Conservation (phyloP, 2,329 filamentous ascomycete genomes). For the Pleomassaria siparia region DNA sequence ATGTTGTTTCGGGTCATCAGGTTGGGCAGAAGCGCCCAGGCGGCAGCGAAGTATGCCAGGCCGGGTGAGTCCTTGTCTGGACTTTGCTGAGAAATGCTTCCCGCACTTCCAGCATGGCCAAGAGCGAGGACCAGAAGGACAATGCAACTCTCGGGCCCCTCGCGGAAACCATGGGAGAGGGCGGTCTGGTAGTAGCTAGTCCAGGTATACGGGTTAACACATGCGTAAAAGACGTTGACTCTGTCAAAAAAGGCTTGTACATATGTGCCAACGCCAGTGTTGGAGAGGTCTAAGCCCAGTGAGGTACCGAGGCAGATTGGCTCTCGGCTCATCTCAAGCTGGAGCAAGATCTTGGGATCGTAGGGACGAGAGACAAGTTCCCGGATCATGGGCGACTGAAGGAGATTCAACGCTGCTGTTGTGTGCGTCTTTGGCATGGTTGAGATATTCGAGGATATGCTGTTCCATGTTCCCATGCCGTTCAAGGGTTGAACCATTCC, state of each 20-base stretch:
- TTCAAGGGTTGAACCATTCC: conserved; percentile 46
- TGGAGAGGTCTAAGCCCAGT: conserved; percentile 70
- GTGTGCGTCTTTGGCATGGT: conserved; percentile 86
- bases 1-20: conserved; percentile 81
- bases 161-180: conserved; percentile 72
- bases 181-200: conserved; percentile 73
- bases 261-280: conserved; percentile 65
- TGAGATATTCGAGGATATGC: conserved; percentile 67
- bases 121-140: conserved; percentile 76
- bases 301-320: conserved; percentile 63
- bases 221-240: conserved; percentile 84
- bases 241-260: conserved; percentile 78
- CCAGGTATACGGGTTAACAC: conserved; percentile 82
- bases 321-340: conserved; percentile 77
- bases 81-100: conserved; percentile 73
- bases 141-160: conserved; percentile 80
- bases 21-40: conserved; percentile 74
- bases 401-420: conserved; percentile 73
- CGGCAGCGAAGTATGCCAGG: conserved; percentile 76
- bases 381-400: conserved; percentile 79
- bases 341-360: conserved; percentile 77
- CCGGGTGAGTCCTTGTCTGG: conserved; percentile 72
- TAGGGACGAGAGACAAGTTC: conserved; percentile 76
- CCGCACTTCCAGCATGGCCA: conserved; percentile 72
- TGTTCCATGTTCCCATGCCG: conserved; percentile 73